Conservation (phyloP, 2,329 filamentous ascomycete species). For the Penicillium sp. region DNA sequence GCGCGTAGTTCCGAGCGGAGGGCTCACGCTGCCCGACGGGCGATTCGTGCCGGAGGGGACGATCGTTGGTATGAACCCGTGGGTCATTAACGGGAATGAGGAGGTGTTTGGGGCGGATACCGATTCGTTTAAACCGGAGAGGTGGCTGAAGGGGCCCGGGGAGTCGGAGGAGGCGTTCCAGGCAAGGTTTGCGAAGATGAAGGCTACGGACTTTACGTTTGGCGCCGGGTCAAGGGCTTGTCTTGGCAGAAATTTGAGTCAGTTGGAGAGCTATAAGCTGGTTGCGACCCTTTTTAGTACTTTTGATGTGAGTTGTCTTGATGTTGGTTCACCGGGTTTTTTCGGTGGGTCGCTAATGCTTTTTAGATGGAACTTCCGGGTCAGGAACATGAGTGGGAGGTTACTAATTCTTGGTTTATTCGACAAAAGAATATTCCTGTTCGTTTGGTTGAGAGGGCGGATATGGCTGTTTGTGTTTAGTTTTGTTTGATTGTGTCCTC, state of each 20-base stretch:
- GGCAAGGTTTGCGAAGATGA: constrained; percentile 38
- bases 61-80: constrained; percentile 37
- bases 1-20: constrained; percentile 47
- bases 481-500: too few relatives aligned
- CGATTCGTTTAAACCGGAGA: constrained; percentile 48
- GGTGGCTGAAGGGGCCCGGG: constrained; percentile 44
- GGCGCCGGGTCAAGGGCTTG: constrained; percentile 56
- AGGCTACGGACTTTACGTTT: constrained; percentile 44
- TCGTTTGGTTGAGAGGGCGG: constrained; percentile 2
- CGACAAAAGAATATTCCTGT: constrained; percentile 58
- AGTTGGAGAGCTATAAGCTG: constrained; percentile 61
- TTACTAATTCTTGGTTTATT: constrained; percentile 60
- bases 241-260: constrained; percentile 55
- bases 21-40: constrained; percentile 30
- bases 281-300: constrained; percentile 47
- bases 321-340: neutral
- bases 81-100: constrained; percentile 39
- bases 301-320: constrained; percentile 17
- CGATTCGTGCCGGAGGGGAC: constrained; percentile 36
- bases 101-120: constrained; percentile 47
- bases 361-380: constrained; percentile 52
- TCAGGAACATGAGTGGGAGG: constrained; percentile 50
- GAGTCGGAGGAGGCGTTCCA: constrained; percentile 38
- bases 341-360: constrained; percentile 22
- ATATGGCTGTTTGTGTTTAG: neutral